Percentiles rank a stretch among this genome's conserved stretches.
Conservation (phyloP, 2,329 filamentous ascomycete species). For the Calcarisporium arbuscula region DNA sequence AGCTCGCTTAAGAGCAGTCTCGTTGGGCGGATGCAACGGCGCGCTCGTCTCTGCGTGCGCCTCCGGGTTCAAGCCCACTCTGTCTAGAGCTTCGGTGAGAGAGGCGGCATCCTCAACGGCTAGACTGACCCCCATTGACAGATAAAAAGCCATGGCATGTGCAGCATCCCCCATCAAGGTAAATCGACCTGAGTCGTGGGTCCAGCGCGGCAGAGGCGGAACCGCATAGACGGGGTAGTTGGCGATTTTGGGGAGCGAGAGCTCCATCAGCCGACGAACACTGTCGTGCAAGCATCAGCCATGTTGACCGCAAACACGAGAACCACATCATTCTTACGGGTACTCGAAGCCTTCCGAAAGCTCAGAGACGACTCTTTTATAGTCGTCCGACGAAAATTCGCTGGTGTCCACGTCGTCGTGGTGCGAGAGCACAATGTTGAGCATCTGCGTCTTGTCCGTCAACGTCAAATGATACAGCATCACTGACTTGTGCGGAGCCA, state of each 20-base stretch:
- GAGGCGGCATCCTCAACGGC: constrained; percentile 14
- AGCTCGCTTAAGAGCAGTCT: constrained; percentile 1
- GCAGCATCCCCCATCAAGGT: constrained; percentile 11
- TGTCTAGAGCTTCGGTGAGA: constrained; percentile 8
- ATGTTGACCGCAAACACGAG: neutral
- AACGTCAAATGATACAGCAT: constrained; percentile 40
- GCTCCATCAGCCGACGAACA: constrained; percentile 8
- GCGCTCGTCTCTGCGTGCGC: no score
- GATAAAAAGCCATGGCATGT: constrained; percentile 15
- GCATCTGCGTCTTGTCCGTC: constrained; percentile 31
- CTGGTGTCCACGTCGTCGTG: constrained; percentile 20
- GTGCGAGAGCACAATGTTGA: constrained; percentile 39
- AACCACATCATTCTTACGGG: neutral
- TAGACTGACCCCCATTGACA: constrained; percentile 15
- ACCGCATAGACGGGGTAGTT: constrained; percentile 13
- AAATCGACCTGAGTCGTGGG: constrained; percentile 9
- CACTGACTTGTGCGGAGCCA: constrained; percentile 32
- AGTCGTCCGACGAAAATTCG: constrained; percentile 6
- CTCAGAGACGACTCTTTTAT: constrained; percentile 3
- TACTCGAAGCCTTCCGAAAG: constrained; percentile 8
- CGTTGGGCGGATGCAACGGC: no score
- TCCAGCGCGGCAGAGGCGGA: constrained; percentile 10
- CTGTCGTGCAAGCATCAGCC: neutral
- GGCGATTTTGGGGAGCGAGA: constrained; percentile 8
- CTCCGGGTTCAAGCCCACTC: no score